These are phyloP conservation scores for Plasmopara muralis DNA, from an alignment of 352 stramenopile genomes.

Conservation along the genomic window DNA sequence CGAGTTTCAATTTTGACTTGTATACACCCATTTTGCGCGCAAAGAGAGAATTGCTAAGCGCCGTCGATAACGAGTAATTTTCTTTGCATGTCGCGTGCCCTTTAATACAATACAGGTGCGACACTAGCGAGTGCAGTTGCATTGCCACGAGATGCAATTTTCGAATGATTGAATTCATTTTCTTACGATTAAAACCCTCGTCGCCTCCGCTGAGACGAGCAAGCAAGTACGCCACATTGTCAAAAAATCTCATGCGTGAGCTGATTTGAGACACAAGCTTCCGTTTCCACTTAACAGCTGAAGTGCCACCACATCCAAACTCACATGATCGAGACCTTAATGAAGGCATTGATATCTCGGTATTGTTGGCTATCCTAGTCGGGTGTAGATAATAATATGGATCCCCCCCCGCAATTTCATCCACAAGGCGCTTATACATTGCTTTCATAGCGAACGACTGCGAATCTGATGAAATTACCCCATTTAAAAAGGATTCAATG, in stretches of 20 bases:
- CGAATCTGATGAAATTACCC: conserved; percentile 34
- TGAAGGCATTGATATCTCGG: conserved; percentile 7
- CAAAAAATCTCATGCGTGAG: conserved; percentile 75
- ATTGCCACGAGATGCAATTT: conserved; percentile 74
- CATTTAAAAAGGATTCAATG: conserved; percentile 34
- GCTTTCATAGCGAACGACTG: conserved; percentile 63
- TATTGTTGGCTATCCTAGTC: conserved; percentile 13
- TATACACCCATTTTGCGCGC: conserved; percentile 73
- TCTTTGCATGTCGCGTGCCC: conserved; percentile 43
- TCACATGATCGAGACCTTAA: conserved; percentile 25
- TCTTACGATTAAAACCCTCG: conserved; percentile 65
- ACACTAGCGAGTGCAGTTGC: conserved; percentile 64
- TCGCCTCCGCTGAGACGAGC: conserved; percentile 46
- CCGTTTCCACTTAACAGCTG: conserved; percentile 52
- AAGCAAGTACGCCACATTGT: conserved; percentile 67
- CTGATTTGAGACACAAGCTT: conserved; percentile 73
- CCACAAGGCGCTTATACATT: conserved; percentile 49
- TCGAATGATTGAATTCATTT: conserved; percentile 77
- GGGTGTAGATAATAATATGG: conserved; percentile 68
- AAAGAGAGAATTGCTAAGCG: conserved; percentile 65
- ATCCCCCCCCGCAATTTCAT: conserved; percentile 59
- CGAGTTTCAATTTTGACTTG: conserved; percentile 60
- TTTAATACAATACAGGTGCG: conserved; percentile 62
- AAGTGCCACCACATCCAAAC: conserved; percentile 45
- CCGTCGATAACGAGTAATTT: conserved; percentile 45